These are phyloP conservation scores for Daldinia caldariorum DNA, from an alignment of 495 filamentous ascomycete genomes.

Conservation along the genomic window DNA sequence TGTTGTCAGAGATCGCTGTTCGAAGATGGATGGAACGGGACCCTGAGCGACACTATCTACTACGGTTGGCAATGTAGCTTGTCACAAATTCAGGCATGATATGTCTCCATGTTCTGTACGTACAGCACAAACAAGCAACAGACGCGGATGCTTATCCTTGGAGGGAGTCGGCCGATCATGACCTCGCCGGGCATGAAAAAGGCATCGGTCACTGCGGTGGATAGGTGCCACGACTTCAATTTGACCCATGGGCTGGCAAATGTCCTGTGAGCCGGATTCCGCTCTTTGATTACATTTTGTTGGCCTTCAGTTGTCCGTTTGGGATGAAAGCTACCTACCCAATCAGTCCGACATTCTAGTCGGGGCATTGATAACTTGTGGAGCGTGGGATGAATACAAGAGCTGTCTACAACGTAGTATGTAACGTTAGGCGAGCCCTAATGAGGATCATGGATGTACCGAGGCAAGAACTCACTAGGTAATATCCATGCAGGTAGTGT, in stretches of 20 bases:
- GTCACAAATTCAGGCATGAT: conserved; percentile 26
- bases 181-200: conserved; percentile 36
- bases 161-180: conserved; percentile 37
- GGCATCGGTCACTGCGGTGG: conserved; percentile 38
- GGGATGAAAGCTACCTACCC: conserved; percentile 27
- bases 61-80: conserved; percentile 25
- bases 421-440: conserved; percentile 41
- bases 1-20: conserved; percentile 19
- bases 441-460: conserved; percentile 40
- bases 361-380: conserved; percentile 33
- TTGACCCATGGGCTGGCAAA: conserved; percentile 34
- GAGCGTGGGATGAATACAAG: conserved; percentile 40
- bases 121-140: conserved; percentile 43
- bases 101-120: conserved; percentile 38
- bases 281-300: conserved; percentile 28
- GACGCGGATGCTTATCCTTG: conserved; percentile 44
- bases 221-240: conserved; percentile 44
- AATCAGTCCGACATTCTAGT: conserved; percentile 32
- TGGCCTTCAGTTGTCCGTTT: conserved; percentile 38
- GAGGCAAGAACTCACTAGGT: conserved; percentile 24
- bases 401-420: conserved; percentile 43
- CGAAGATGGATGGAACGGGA: conserved; percentile 8
- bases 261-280: conserved; percentile 36
- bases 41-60: conserved; percentile 28
- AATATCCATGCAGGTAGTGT: conserved; percentile 23